Evolutionary conservation across 2,329 filamentous ascomycete species (phyloP).

Genomic region (Trichoderma polysporum): DNA sequence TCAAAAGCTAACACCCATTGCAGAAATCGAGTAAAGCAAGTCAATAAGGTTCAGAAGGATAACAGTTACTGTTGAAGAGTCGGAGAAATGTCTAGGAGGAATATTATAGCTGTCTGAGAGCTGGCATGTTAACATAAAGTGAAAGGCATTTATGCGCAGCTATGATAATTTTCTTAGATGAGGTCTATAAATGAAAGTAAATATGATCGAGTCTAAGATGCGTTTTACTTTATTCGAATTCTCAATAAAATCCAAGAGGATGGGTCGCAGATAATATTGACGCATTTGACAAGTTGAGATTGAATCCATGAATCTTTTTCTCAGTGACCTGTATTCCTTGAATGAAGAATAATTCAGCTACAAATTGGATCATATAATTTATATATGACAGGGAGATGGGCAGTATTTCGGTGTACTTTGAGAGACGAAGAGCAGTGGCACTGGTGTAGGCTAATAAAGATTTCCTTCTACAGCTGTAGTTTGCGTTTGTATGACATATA

Average conservation of each 20-base stretch:
- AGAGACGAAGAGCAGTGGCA: no score
- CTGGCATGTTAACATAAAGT: neutral
- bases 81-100: neutral
- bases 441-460: no score
- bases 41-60: neutral
- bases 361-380: no score
- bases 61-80: neutral
- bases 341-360: no score
- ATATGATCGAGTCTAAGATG: neutral
- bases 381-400: no score
- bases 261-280: neutral
- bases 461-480: no score
- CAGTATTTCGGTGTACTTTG: no score
- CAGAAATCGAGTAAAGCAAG: neutral
- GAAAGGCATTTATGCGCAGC: neutral
- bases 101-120: neutral
- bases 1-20: neutral
- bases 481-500: no score
- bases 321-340: no score
- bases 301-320: no score
- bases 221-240: neutral
- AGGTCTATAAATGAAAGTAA: neutral
- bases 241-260: neutral
- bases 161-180: neutral
- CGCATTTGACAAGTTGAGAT: no score